Evolutionary conservation across 1,139 yeast genomes (phyloP).

Genomic region (Petasospora fabianii): DNA sequence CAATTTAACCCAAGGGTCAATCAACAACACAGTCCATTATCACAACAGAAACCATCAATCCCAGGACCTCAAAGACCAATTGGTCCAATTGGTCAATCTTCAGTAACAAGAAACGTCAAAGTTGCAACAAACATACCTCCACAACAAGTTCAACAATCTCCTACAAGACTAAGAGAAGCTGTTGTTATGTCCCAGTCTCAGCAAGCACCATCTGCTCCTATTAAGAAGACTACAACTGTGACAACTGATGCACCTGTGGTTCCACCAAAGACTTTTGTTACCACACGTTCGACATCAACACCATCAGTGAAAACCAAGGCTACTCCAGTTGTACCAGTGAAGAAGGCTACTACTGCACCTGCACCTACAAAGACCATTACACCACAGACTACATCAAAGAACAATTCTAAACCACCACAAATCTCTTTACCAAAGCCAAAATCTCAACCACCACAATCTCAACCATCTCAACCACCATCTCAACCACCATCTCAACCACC

Average conservation of each 20-base stretch:
- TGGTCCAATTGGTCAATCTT: constrained; percentile 1
- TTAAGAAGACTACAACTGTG: background rate
- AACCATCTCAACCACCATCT: constrained; percentile 11
- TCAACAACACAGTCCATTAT: background rate
- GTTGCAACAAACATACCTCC: too few relatives aligned
- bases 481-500: too few relatives aligned
- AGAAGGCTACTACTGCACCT: background rate
- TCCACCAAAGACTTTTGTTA: background rate
- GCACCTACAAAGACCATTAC: background rate
- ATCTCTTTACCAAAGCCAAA: constrained; percentile 11
- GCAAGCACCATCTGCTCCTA: background rate
- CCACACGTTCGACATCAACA: constrained; percentile 1
- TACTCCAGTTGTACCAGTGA: too few relatives aligned
- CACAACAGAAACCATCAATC: constrained; percentile 3
- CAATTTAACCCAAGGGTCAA: constrained; percentile 4
- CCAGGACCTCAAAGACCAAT: too few relatives aligned
- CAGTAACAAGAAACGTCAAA: background rate
- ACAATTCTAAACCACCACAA: constrained; percentile 3
- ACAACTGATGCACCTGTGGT: background rate
- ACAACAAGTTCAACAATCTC: constrained; percentile 1
- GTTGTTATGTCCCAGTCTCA: too few relatives aligned
- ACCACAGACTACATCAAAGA: background rate
- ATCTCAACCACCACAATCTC: constrained; percentile 1
- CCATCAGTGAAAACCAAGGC: too few relatives aligned
- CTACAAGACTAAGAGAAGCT: too few relatives aligned